Evolutionary conservation across 2,329 filamentous ascomycete genomes (phyloP), one percentile per base, ranked within the genome.

Genomic region (Stenocarpella maydis): DNA sequence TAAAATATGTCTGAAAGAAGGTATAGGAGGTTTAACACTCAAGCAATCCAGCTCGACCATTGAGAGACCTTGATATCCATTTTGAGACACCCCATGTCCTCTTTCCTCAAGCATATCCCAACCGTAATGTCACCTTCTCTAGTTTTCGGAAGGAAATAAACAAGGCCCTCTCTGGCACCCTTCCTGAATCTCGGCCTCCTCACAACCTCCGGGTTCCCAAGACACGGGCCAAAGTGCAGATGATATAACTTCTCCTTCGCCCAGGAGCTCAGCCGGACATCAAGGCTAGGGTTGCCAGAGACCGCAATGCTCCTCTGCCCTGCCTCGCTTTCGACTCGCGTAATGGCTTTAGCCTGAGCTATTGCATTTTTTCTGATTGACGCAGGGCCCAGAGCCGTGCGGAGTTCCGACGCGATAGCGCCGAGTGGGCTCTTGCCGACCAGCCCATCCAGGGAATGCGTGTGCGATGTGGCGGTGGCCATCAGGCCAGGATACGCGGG

Each of bases 241-340:
- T 80, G 75, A 71, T 84, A 85, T 19, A 77, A 78, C 4, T 81
- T 75, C 3, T 85, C 74, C 64, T 85, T 84, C 0, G 81, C 80
- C 87, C 86, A 89, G 0, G 86, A 88, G 69, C 84, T 88, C 7
- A 89, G 70, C 79, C 84, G 83, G 3, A 88, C 75, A 47, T 87
- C 85, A 0, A 74, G 75, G 0, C 80, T 74, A 0, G 78, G 71
- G 37, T 84, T 78, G 2, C 83, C 65, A 4, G 72, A 75, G 0
- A 79, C 79, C 2, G 77, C 79, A 4, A 83, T 72, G 0, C 50
- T 70, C 0, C 70, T 75, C 69, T 82, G 83, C 65, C 84, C 82
- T 0, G 75, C 67, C 3, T 75, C 70, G 0, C 19, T n/a, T 15
- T 3, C 19, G 19, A 37, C 24, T 8, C 74, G 73, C 0, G 75